phyloP scores from a whole-genome alignment of 2,329 filamentous ascomycete species.

The Monosporascus sp. region DNA sequence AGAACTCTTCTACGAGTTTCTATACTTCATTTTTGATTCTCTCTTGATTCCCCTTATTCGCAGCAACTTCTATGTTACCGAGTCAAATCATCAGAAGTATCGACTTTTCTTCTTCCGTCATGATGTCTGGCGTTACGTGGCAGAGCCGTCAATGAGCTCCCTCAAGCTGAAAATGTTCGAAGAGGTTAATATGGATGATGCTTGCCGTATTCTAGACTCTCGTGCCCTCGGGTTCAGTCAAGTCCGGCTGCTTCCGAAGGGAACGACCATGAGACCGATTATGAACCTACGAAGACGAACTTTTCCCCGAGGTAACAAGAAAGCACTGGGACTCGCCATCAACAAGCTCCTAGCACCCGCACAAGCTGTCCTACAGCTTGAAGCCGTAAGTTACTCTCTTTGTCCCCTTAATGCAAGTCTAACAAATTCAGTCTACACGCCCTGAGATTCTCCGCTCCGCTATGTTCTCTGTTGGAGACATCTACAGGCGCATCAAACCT shows the following conservation, averaged over 20 bases:
- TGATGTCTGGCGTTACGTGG: constrained; percentile 77
- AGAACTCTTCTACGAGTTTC: constrained; percentile 76
- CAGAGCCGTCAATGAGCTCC: constrained; percentile 63
- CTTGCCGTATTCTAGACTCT: constrained; percentile 52
- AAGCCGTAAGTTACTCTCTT: constrained; percentile 51
- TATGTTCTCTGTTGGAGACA: constrained; percentile 74
- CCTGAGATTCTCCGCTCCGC: constrained; percentile 67
- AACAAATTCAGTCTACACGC: constrained; percentile 34
- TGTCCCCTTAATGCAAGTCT: constrained; percentile 1
- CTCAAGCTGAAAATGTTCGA: constrained; percentile 74
- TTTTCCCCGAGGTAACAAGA: constrained; percentile 38
- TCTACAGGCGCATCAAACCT: constrained; percentile 65
- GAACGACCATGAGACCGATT: constrained; percentile 70
- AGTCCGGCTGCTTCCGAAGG: constrained; percentile 79
- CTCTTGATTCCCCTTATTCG: constrained; percentile 81
- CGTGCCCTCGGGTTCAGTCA: constrained; percentile 71
- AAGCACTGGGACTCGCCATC: constrained; percentile 35
- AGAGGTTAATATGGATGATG: constrained; percentile 58
- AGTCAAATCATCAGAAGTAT: constrained; percentile 75
- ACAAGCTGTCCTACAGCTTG: constrained; percentile 70
- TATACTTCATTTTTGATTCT: constrained; percentile 93
- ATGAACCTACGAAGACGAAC: constrained; percentile 73
- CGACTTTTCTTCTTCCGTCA: constrained; percentile 91
- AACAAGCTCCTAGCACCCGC: constrained; percentile 63
- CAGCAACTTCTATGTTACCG: constrained; percentile 89